Evolutionary conservation across 306 rosid genomes (phyloP), one percentile per base, ranked within the genome.

Genomic region (Begonia loranthoides): DNA sequence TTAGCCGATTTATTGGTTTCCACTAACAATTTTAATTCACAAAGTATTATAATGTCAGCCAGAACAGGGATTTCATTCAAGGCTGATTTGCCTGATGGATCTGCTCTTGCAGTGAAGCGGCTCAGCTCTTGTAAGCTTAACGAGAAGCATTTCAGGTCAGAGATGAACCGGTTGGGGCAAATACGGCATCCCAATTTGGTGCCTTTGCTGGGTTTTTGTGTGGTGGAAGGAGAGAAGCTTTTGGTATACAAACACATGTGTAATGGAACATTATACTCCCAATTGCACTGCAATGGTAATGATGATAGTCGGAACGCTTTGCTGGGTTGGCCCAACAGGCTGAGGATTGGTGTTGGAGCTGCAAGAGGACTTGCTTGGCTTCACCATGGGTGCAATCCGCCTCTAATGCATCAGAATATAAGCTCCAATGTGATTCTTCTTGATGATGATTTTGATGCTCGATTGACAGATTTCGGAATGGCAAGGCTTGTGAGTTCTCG

Each of bases 241-340:
- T 62, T 78, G 75, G 80, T 78, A 17, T 78, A 74, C n/a, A 78
- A 78, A 64, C 84, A 78, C 57, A 78, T 78, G 84, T 70, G 64
- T 45, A 78, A 70, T 55, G 84, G 80, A 17, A 78, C 75, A 12
- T 62, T 78, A 59, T 41, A 57, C 52, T 70, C 78, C 9, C 77
- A 70, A 56, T 50, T 78, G 63, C 76, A 67, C 47, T 64, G 69
- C 11, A 64, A 63, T 45, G 77, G 74, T 16, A 57, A 73, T 51
- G 70, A 58, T 50, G 69, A 55, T 65, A 70, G 79, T 36, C 79
- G 64, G 56, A 63, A 77, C 45, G 76, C 67, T 17, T 73, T 67
- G 63, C 45, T 78, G 63, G 84, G 70, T 50, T 78, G 84, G 84
- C 65, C 70, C 16, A 74, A 80, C 1, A 66, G 84, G 68, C 62